Evolutionary conservation across 768 basidiomycete genomes (phyloP).

Genomic region (Tremella fuciformis): DNA sequence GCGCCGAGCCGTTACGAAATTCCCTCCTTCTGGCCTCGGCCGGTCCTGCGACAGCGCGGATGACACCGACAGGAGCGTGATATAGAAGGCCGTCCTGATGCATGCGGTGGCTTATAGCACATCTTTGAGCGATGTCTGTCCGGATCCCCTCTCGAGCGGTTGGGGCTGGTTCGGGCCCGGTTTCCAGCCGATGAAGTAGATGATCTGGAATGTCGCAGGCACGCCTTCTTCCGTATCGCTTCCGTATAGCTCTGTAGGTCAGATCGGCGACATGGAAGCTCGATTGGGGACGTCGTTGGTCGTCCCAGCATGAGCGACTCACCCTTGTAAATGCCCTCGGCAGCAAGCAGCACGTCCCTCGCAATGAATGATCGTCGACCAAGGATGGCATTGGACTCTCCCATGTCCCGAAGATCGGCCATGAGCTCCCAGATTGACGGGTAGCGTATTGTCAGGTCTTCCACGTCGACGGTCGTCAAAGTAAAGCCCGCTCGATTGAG

Average conservation of each 20-base stretch:
- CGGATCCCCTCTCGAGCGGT: conserved; percentile 65
- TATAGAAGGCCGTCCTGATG: not conserved
- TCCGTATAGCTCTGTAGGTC: conserved; percentile 71
- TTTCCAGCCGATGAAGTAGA: conserved; percentile 84
- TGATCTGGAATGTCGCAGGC: conserved; percentile 93
- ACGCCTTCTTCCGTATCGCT: conserved; percentile 74
- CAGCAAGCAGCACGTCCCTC: conserved; percentile 83
- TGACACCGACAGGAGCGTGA: not conserved
- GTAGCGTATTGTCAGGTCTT: conserved; percentile 85
- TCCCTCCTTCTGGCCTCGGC: not conserved
- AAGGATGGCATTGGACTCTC: conserved; percentile 86
- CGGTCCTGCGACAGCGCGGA: not conserved
- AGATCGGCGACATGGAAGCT: not conserved
- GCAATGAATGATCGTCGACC: conserved; percentile 71
- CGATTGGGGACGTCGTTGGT: not conserved
- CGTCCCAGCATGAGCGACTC: too few species aligned
- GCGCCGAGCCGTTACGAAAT: not conserved
- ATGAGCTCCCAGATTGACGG: conserved; percentile 95
- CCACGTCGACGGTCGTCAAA: conserved; percentile 87
- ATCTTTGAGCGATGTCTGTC: conserved; percentile 63
- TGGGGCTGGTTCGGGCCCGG: conserved; percentile 66
- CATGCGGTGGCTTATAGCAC: conserved; percentile 52
- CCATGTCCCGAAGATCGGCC: conserved; percentile 93
- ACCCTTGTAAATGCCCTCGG: conserved; percentile 93
- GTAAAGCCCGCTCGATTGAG: conserved; percentile 90